Evolutionary conservation across 305 asterid genomes (phyloP).

Genomic region (Fraxinus floribunda): DNA sequence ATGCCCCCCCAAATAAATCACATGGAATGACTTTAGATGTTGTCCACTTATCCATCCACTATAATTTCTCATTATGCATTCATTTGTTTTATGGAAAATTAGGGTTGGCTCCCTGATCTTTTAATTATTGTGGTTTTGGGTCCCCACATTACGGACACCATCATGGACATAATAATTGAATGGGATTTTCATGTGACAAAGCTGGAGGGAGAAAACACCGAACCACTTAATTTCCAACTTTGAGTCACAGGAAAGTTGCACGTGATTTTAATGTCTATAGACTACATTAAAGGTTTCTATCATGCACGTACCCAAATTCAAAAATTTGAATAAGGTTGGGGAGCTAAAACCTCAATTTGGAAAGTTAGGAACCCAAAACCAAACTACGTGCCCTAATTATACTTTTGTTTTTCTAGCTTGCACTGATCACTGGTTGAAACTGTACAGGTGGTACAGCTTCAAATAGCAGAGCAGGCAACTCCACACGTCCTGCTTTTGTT

Average conservation of each 20-base stretch:
- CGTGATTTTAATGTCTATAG: neutral
- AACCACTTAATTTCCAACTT: neutral
- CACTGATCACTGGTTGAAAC: constrained; percentile 10
- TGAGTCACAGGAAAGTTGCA: neutral
- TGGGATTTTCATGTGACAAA: neutral
- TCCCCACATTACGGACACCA: neutral
- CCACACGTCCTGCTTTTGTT: constrained; percentile 21
- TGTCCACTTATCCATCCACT: neutral
- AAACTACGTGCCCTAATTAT: neutral
- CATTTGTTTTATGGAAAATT: neutral
- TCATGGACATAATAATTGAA: neutral
- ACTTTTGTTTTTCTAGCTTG: neutral
- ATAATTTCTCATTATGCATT: neutral
- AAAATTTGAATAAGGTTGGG: neutral
- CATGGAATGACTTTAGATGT: neutral
- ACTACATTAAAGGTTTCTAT: neutral
- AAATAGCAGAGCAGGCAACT: constrained; percentile 22
- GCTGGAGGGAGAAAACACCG: neutral
- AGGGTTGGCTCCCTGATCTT: neutral
- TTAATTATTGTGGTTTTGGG: neutral
- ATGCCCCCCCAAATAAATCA: neutral
- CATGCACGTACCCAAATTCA: neutral
- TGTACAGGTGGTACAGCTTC: constrained; percentile 26
- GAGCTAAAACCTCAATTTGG: neutral
- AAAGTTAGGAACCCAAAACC: neutral